Percentiles rank a stretch among this genome's conserved stretches.
phyloP scores from a whole-genome alignment of 2,329 filamentous ascomycete species.

The Alternaria infectoria region DNA sequence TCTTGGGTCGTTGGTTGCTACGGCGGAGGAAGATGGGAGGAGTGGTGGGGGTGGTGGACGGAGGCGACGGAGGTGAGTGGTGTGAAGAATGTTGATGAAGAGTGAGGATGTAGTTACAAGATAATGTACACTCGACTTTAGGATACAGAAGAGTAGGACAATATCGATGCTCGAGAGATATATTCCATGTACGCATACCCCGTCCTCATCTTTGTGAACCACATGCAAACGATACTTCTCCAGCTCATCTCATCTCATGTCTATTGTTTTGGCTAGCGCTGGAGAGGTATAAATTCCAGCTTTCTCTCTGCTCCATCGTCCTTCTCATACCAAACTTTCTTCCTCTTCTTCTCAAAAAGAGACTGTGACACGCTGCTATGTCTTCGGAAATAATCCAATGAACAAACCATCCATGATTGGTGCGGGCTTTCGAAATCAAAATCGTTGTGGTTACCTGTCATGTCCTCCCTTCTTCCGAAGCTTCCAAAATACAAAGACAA shows the following conservation, averaged over 20 bases:
- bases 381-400: too few species aligned
- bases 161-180: accelerated
- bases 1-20: too few species aligned
- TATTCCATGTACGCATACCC: not conserved
- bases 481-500: not conserved
- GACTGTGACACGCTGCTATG: too few species aligned
- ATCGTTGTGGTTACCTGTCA: too few species aligned
- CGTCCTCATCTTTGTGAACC: not conserved
- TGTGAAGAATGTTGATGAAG: not conserved
- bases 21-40: not conserved
- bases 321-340: not conserved
- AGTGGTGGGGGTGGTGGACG: not conserved
- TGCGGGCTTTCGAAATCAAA: not conserved
- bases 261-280: not conserved
- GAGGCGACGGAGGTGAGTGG: not conserved
- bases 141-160: not conserved
- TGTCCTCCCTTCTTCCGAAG: not conserved
- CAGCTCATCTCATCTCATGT: not conserved
- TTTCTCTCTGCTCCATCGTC: not conserved
- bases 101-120: not conserved
- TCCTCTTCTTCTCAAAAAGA: not conserved
- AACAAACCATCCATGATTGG: too few species aligned
- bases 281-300: not conserved
- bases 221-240: not conserved
- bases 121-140: too few species aligned